These are phyloP conservation scores for Penicillium hesseltinei DNA, from an alignment of 2,329 filamentous ascomycete species.

Conservation along the genomic window DNA sequence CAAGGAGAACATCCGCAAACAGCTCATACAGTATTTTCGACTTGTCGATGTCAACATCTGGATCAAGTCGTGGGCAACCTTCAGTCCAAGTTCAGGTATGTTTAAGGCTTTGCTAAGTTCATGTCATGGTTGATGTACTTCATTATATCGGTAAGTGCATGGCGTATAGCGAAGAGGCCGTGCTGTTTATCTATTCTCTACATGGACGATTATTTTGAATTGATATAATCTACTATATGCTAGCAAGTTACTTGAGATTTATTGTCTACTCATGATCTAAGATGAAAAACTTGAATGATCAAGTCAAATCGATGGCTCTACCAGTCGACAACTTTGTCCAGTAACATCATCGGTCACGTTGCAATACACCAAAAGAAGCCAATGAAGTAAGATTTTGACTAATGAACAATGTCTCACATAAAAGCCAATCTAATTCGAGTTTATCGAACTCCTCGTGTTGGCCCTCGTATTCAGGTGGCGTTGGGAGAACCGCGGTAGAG, in stretches of 20 bases:
- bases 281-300: background rate
- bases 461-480: slow-evolving; percentile 12
- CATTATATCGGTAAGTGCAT: background rate
- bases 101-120: too few relatives aligned
- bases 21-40: too few relatives aligned
- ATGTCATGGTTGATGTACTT: too few relatives aligned
- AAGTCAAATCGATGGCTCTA: background rate
- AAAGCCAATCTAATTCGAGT: slow-evolving; percentile 6
- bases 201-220: background rate
- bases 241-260: too few relatives aligned
- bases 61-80: too few relatives aligned
- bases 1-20: too few relatives aligned
- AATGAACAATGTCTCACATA: slow-evolving; percentile 11
- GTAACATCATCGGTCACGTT: background rate
- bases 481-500: background rate
- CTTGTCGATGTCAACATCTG: too few relatives aligned
- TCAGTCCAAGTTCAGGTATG: too few relatives aligned
- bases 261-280: background rate
- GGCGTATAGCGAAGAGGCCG: background rate
- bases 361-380: background rate
- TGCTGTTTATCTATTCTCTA: background rate
- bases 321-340: background rate
- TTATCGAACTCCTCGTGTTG: background rate
- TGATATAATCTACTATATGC: background rate
- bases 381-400: background rate